These are phyloP conservation scores for Lagenaria siceraria DNA, from an alignment of 306 rosid species.

Conservation along the genomic window DNA sequence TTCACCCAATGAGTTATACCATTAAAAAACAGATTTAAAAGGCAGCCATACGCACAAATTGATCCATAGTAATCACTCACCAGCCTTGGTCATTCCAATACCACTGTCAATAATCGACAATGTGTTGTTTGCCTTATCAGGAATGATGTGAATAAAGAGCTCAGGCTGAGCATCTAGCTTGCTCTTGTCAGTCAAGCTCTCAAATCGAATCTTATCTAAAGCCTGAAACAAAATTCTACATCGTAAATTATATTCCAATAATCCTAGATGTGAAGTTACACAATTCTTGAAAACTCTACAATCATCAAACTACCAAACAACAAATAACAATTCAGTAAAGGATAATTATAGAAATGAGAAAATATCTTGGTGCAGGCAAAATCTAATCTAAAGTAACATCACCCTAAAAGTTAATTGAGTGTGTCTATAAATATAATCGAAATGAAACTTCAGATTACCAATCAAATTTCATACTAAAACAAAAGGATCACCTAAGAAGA, in stretches of 20 bases:
- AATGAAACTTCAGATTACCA: not conserved
- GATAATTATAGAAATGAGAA: not conserved
- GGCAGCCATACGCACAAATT: not conserved
- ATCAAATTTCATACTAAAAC: not conserved
- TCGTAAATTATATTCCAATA: not conserved
- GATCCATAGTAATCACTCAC: not conserved
- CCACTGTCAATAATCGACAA: not conserved
- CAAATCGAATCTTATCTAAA: not conserved
- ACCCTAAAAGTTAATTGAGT: not conserved
- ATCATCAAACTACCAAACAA: not conserved
- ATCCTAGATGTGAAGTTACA: not conserved
- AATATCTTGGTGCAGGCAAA: not conserved
- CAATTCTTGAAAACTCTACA: not conserved
- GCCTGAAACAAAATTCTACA: not conserved
- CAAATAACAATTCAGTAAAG: not conserved
- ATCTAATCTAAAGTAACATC: not conserved
- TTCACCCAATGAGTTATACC: not conserved
- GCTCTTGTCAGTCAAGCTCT: not conserved
- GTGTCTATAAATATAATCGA: not conserved
- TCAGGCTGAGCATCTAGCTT: not conserved
- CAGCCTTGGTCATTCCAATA: constrained; percentile 3
- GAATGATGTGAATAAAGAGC: not conserved
- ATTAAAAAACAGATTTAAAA: not conserved
- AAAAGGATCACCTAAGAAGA: not conserved
- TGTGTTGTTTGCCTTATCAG: not conserved